Conservation (phyloP, 805 yeast genomes). For the Hanseniaspora vineae region DNA sequence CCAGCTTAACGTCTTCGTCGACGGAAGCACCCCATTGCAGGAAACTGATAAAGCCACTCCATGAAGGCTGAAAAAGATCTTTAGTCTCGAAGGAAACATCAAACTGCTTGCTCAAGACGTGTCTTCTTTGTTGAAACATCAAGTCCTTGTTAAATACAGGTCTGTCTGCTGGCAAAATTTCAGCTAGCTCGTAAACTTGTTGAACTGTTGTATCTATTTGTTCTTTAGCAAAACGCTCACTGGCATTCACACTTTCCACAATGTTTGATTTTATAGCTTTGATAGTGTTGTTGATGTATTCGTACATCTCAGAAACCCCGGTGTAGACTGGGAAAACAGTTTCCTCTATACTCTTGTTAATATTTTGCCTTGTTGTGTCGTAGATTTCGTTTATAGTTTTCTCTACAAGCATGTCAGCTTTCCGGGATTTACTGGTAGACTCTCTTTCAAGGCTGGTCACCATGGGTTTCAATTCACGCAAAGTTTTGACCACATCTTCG, state of each 20-base stretch:
- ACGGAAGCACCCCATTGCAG: constrained; percentile 15
- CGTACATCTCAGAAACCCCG: constrained; percentile 52
- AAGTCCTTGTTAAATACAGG: constrained; percentile 54
- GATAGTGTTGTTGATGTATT: constrained; percentile 61
- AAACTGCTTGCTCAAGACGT: constrained; percentile 44
- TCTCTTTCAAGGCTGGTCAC: constrained; percentile 40
- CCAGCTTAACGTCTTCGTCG: background rate
- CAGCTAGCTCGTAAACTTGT: constrained; percentile 50
- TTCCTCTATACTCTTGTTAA: constrained; percentile 37
- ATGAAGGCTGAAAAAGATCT: constrained; percentile 75
- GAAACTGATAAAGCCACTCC: constrained; percentile 40
- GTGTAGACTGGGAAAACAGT: constrained; percentile 33
- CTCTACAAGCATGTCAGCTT: constrained; percentile 54
- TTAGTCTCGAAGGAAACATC: constrained; percentile 44
- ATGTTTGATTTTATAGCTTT: constrained; percentile 51
- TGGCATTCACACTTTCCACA: constrained; percentile 43
- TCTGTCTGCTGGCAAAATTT: constrained; percentile 49
- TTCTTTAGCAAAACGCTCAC: constrained; percentile 59
- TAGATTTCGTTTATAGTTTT: constrained; percentile 43
- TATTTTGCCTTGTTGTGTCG: constrained; percentile 41
- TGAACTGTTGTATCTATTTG: constrained; percentile 49
- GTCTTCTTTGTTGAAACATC: constrained; percentile 73
- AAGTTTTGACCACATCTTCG: constrained; percentile 31
- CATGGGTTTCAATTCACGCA: constrained; percentile 49
- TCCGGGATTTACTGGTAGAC: constrained; percentile 42